Base-by-base conservation (phyloP, 768 basidiomycete genomes). In the Holtermanniella nyarrowii region DNA sequence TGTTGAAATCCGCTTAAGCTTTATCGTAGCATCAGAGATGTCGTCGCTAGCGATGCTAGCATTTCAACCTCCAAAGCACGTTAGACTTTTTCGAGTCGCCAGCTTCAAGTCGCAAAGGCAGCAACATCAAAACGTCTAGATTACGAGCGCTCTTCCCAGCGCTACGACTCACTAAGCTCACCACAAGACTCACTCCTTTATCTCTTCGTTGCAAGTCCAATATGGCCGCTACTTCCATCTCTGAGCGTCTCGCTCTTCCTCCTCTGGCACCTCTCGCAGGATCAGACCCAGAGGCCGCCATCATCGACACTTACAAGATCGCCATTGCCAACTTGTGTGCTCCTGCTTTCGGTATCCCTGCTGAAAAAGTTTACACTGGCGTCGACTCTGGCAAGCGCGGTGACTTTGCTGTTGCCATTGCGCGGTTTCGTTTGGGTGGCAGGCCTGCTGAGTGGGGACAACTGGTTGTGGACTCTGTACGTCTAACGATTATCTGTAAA, bases 371-470 rank as follows among this genome's bases (percentile, higher is more conserved):
- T 0, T 95, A 86, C 72, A 69, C 78, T 21, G 90, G 86, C 20
- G 84, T 95, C 0, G 85, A 90, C 68, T 86, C 84, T 57, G 88
- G 63, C 61, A 88, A 91, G 74, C 91, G 91, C 72, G 88, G 86
- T n/a, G 93, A 97, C 73, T 89, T 95, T 60, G 85, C 85, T 0
- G 80, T 96, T 18, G 89, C 93, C 0, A 72, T 96, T 45, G 86
- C 90, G n/a, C 80, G 91, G 56, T 96, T 91, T 74, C 78, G 86
- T 50, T 74, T 93, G 22, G 82, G 83, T 5, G 88, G 82, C 18
- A 89, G 89, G 66, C 77, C 85, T 0, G 85, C 89, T 41, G 83
- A 84, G 26, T 76, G 85, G 16, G 88, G 85, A 0, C 74, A 78
- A 46, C 79, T 80, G 66, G 83, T 96, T 31, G 75, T 83, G n/a